Percentiles rank a stretch among this genome's conserved stretches.
Conservation (phyloP, 2,329 filamentous ascomycete genomes). For the Penicillium hordei region DNA sequence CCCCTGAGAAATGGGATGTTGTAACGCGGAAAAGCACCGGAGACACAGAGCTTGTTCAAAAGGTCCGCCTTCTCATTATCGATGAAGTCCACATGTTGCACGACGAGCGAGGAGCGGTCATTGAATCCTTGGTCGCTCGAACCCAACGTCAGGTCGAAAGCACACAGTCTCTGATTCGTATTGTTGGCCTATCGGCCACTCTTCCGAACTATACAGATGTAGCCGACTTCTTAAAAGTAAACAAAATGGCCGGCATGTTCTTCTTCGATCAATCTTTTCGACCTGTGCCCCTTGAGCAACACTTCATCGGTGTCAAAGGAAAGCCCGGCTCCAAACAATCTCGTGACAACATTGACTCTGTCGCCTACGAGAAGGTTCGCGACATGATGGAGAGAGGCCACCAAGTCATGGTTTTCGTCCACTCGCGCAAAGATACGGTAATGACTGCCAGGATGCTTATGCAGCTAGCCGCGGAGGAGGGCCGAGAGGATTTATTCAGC, state of each 20-base stretch:
- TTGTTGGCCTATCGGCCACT: constrained; percentile 92
- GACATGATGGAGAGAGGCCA: constrained; percentile 91
- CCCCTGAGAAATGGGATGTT: constrained; percentile 99
- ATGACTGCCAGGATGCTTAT: constrained; percentile 81
- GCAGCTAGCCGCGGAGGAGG: constrained; percentile 80
- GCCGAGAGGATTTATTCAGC: constrained; percentile 79
- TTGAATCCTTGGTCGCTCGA: constrained; percentile 92
- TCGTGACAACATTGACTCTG: constrained; percentile 82
- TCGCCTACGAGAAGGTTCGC: constrained; percentile 89
- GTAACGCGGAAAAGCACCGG: constrained; percentile 96
- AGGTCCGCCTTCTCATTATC: constrained; percentile 92
- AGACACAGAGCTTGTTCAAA: constrained; percentile 95
- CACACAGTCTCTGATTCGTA: constrained; percentile 94
- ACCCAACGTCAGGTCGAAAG: constrained; percentile 97
- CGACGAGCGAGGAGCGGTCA: constrained; percentile 90
- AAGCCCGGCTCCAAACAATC: constrained; percentile 79
- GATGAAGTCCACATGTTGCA: constrained; percentile 99
- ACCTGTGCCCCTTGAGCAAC: constrained; percentile 92
- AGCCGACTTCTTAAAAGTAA: constrained; percentile 94
- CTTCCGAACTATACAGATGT: constrained; percentile 96
- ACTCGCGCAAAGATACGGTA: constrained; percentile 91
- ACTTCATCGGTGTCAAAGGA: constrained; percentile 91
- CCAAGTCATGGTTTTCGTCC: constrained; percentile 99
- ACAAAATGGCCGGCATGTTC: constrained; percentile 86
- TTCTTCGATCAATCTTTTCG: constrained; percentile 97